A percentile compares a stretch with the other conserved stretches of the same genome.
Conservation (phyloP, 2,329 filamentous ascomycete species). For the Ceratocystis variospora region DNA sequence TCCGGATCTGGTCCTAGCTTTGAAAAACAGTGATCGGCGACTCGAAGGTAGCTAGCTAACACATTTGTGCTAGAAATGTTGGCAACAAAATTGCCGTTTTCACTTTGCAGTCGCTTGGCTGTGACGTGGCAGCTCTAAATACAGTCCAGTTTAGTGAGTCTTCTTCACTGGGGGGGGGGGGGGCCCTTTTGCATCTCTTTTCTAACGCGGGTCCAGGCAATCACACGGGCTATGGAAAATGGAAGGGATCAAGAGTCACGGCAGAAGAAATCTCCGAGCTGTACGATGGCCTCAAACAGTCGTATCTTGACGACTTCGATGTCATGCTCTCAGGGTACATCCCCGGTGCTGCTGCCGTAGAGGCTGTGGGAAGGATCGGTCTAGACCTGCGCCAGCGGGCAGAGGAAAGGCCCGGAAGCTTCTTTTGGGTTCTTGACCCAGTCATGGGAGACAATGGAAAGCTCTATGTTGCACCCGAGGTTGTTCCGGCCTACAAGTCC, state of each 20-base stretch:
- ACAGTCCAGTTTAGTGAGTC: conserved; percentile 90
- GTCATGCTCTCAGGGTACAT: conserved; percentile 93
- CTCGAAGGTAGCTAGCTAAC: neutral
- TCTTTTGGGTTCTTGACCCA: conserved; percentile 96
- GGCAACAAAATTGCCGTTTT: conserved; percentile 96
- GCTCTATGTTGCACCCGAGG: conserved; percentile 81
- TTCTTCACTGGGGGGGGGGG: neutral
- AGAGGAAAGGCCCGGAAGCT: conserved; percentile 50
- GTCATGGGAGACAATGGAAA: conserved; percentile 96
- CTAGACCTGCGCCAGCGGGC: conserved; percentile 60
- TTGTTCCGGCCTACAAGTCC: conserved; percentile 77
- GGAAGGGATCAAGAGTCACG: conserved; percentile 70
- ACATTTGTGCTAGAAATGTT: conserved; percentile 49
- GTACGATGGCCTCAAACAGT: conserved; percentile 72
- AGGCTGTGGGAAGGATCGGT: conserved; percentile 72
- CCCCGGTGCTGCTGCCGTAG: conserved; percentile 70
- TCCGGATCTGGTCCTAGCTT: neutral
- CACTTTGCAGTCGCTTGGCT: conserved; percentile 83
- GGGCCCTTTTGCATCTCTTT: neutral
- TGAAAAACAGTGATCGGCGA: neutral
- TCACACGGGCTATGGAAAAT: conserved; percentile 82
- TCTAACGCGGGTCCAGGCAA: conserved; percentile 50
- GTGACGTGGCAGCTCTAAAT: conserved; percentile 85
- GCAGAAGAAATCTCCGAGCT: conserved; percentile 72
- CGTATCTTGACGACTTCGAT: conserved; percentile 76